These are phyloP conservation scores for Penicillium hordei DNA, from an alignment of 2,329 filamentous ascomycete species.

Conservation along the genomic window DNA sequence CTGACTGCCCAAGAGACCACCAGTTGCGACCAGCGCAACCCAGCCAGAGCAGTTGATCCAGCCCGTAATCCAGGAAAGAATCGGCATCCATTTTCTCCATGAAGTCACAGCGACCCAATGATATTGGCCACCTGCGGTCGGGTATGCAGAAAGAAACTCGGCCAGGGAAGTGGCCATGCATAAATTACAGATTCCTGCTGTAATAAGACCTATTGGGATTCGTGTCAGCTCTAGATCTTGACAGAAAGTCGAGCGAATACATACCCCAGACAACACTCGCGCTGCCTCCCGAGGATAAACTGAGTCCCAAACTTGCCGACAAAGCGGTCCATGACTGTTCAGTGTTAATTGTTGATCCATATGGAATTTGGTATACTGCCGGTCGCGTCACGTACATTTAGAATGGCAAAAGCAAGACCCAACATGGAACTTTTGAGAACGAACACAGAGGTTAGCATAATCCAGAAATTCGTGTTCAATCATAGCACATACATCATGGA, in stretches of 20 bases:
- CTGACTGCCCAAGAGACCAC: constrained; percentile 65
- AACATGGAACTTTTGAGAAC: constrained; percentile 52
- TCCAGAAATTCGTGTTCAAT: not conserved
- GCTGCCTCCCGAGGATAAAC: constrained; percentile 69
- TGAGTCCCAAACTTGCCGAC: constrained; percentile 58
- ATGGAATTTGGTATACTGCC: not conserved
- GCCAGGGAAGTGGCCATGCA: constrained; percentile 68
- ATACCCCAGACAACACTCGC: constrained; percentile 72
- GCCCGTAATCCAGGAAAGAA: constrained; percentile 68
- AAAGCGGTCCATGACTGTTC: constrained; percentile 59
- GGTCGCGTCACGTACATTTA: constrained; percentile 47
- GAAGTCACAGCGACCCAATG: constrained; percentile 66
- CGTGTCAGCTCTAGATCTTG: not conserved
- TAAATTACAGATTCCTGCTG: constrained; percentile 67
- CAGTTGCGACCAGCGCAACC: constrained; percentile 66
- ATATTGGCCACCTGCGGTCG: constrained; percentile 63
- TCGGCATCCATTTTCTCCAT: constrained; percentile 60
- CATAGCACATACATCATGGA: constrained; percentile 46
- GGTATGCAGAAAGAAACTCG: constrained; percentile 68
- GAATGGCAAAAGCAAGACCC: constrained; percentile 61
- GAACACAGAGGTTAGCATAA: constrained; percentile 9
- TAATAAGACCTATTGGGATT: constrained; percentile 44
- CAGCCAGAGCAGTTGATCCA: constrained; percentile 70
- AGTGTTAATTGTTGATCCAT: constrained; percentile 6
- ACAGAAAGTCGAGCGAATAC: not conserved